Conservation (phyloP, 2,329 filamentous ascomycete genomes). For the Alternaria longipes region DNA sequence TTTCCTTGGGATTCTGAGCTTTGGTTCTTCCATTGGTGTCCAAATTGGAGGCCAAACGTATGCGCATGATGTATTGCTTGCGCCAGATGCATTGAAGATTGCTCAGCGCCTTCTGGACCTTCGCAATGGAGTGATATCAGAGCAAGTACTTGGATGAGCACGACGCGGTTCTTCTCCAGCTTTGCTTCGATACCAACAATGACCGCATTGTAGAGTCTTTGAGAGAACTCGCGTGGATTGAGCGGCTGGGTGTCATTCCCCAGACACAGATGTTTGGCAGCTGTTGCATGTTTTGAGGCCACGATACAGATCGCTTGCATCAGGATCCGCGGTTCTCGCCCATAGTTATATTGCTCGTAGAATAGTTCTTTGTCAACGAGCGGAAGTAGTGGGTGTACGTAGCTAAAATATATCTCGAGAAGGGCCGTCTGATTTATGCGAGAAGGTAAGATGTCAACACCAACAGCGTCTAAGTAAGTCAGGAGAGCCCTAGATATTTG, state of each 20-base stretch:
- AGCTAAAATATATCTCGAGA: conserved; percentile 57
- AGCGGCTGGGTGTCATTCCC: conserved; percentile 46
- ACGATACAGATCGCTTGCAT: conserved; percentile 59
- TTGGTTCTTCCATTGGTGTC: conserved; percentile 51
- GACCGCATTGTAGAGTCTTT: conserved; percentile 55
- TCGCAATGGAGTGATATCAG: conserved; percentile 59
- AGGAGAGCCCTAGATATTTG: conserved; percentile 47
- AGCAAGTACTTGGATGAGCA: conserved; percentile 58
- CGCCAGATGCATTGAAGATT: conserved; percentile 57
- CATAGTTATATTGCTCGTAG: conserved; percentile 47
- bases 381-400: conserved; percentile 58
- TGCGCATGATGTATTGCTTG: conserved; percentile 62
- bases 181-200: conserved; percentile 54
- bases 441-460: conserved; percentile 47
- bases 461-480: conserved; percentile 50
- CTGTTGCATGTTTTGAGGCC: conserved; percentile 58
- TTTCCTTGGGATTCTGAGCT: conserved; percentile 51
- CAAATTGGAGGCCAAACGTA: conserved; percentile 59
- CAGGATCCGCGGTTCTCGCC: conserved; percentile 51
- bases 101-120: conserved; percentile 58
- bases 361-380: conserved; percentile 57
- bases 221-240: conserved; percentile 56
- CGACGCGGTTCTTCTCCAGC: conserved; percentile 56
- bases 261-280: conserved; percentile 53
- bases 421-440: conserved; percentile 50